A percentile compares a stretch with the other conserved stretches of the same genome.
These are phyloP conservation scores for Hyaloscypha hepaticicola DNA, from an alignment of 495 filamentous ascomycete species.

Conservation along the genomic window DNA sequence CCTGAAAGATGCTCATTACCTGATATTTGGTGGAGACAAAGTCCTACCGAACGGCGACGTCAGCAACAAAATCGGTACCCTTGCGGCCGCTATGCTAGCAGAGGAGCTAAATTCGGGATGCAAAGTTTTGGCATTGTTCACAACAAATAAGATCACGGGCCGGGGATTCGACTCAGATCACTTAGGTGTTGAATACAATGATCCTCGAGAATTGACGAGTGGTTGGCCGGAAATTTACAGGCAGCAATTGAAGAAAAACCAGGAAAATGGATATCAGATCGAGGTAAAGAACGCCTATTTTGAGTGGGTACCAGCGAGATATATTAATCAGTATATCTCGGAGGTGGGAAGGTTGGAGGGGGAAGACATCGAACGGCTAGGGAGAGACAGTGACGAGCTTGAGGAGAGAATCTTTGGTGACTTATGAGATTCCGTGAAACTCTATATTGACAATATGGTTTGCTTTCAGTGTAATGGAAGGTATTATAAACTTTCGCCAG, in stretches of 20 bases:
- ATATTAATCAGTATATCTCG: conserved; percentile 57
- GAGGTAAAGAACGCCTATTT: conserved; percentile 60
- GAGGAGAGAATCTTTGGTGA: conserved; percentile 38
- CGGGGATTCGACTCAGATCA: conserved; percentile 32
- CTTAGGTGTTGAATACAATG: conserved; percentile 35
- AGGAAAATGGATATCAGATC: conserved; percentile 28
- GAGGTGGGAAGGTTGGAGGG: conserved; percentile 45
- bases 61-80: conserved; percentile 65
- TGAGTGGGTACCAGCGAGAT: conserved; percentile 58
- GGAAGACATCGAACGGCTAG: conserved; percentile 35
- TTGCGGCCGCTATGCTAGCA: conserved; percentile 53
- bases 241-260: conserved; percentile 6
- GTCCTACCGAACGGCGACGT: conserved; percentile 56
- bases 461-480: too few relatives aligned
- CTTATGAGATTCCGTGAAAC: conserved; percentile 25
- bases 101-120: conserved; percentile 42
- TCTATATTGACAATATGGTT: too few relatives aligned
- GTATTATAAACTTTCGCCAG: too few relatives aligned
- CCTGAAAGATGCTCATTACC: conserved; percentile 44
- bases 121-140: conserved; percentile 54
- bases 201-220: conserved; percentile 41
- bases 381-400: conserved; percentile 33
- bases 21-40: conserved; percentile 63
- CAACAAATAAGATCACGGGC: conserved; percentile 59
- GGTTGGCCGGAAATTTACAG: conserved; percentile 40